These are phyloP conservation scores for Pseudonitzschia multiseries DNA, from an alignment of 108 stramenopile genomes.

Conservation along the genomic window DNA sequence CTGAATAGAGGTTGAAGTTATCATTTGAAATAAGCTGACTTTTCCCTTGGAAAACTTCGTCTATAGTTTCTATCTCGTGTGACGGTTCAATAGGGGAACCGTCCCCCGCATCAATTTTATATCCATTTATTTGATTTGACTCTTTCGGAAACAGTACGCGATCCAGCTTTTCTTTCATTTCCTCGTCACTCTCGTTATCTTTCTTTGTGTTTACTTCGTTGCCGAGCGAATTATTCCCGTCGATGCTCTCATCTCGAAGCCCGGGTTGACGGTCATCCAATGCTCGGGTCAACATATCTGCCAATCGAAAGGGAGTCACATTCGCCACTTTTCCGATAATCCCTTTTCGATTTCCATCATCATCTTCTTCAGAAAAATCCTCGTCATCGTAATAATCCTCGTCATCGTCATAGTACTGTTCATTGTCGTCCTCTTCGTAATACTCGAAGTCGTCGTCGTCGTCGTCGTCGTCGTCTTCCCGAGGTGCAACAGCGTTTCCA, in stretches of 20 bases:
- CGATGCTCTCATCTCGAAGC: neutral
- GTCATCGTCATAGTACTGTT: conserved; percentile 28
- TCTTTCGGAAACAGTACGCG: neutral
- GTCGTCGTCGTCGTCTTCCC: conserved; percentile 30
- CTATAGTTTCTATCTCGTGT: neutral
- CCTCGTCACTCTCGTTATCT: neutral
- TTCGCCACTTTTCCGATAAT: conserved; percentile 5
- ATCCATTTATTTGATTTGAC: neutral
- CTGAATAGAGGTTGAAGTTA: neutral
- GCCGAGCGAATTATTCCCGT: neutral
- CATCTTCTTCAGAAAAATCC: conserved; percentile 2
- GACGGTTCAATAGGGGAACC: neutral
- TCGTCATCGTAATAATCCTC: conserved; percentile 19
- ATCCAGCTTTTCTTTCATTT: neutral
- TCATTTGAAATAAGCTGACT: neutral
- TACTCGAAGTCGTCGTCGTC: conserved; percentile 18
- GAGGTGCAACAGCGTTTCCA: conserved; percentile 48
- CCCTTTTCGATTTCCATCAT: conserved; percentile 18
- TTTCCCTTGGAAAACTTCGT: neutral
- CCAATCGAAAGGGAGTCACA: conserved; percentile 30
- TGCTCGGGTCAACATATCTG: conserved; percentile 31
- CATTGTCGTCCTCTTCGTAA: conserved; percentile 21
- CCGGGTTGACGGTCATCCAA: conserved; percentile 27
- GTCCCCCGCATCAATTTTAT: neutral
- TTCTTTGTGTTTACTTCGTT: conserved; percentile 18